phyloP scores from a whole-genome alignment of 352 stramenopile genomes.

The Pythium guiyangense region DNA sequence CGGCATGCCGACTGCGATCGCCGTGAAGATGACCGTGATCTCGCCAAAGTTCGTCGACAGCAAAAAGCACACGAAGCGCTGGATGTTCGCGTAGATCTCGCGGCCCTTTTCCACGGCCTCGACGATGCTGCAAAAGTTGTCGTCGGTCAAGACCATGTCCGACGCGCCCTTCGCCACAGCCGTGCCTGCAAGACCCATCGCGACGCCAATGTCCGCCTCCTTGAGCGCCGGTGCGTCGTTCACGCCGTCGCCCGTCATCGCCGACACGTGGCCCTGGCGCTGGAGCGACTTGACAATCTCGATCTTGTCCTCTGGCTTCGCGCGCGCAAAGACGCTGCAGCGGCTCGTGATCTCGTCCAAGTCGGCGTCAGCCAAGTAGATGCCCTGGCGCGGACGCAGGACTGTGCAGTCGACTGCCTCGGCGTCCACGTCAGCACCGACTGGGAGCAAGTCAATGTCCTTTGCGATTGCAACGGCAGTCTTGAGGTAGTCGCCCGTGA shows the following conservation, averaged over 20 bases:
- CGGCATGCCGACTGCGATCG: conserved; percentile 52
- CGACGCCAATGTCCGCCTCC: conserved; percentile 97
- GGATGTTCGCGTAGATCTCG: conserved; percentile 97
- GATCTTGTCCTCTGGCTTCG: no score
- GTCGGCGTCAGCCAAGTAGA: conserved; percentile 66
- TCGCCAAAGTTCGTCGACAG: conserved; percentile 97
- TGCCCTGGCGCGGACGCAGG: conserved; percentile 35
- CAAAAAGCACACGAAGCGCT: conserved; percentile 98
- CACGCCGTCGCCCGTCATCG: conserved; percentile 99
- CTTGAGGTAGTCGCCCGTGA: conserved; percentile 94
- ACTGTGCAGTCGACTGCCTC: conserved; percentile 75
- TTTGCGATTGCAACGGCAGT: conserved; percentile 93
- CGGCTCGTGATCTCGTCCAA: conserved; percentile 86
- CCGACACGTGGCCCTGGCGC: no score
- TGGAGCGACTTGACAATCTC: no score
- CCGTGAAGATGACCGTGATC: conserved; percentile 83
- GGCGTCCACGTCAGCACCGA: conserved; percentile 12
- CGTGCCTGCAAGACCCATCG: conserved; percentile 98
- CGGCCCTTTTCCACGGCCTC: conserved; percentile 94
- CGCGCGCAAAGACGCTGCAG: conserved; percentile 91
- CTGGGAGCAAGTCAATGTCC: conserved; percentile 90
- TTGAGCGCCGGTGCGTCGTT: conserved; percentile 98
- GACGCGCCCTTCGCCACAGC: conserved; percentile 97
- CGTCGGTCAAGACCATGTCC: conserved; percentile 97
- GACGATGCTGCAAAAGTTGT: conserved; percentile 98